These are phyloP conservation scores for Oryza meyeriana DNA, from an alignment of 176 grass and related monocot species.

Conservation along the genomic window DNA sequence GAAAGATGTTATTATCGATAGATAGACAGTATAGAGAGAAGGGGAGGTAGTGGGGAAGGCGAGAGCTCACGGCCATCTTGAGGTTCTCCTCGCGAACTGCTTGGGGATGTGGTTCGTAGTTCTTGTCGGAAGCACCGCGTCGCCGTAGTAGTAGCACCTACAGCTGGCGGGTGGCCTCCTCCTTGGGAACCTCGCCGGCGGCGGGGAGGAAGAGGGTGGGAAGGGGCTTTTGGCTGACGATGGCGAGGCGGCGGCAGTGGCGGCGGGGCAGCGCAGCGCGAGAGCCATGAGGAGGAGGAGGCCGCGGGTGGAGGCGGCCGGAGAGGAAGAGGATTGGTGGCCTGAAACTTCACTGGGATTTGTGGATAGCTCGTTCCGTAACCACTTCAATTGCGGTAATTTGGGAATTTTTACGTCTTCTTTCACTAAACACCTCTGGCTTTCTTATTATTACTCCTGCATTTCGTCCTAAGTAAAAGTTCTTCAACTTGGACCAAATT, in stretches of 20 bases:
- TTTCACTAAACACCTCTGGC: background rate
- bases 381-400: background rate
- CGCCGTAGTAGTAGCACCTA: slow-evolving; percentile 36
- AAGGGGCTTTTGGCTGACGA: slow-evolving; percentile 2
- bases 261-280: slow-evolving; percentile 20
- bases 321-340: background rate
- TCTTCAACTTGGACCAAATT: no score
- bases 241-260: background rate
- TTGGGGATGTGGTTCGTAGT: slow-evolving; percentile 79
- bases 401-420: background rate
- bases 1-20: background rate
- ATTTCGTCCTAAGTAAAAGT: no score
- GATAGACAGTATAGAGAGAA: background rate
- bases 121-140: slow-evolving; percentile 29
- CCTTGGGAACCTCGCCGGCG: background rate
- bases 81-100: slow-evolving; percentile 85
- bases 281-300: slow-evolving; percentile 22
- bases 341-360: background rate
- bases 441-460: background rate
- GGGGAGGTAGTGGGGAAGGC: background rate
- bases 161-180: slow-evolving; percentile 21
- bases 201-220: slow-evolving; percentile 4
- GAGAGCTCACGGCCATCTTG: slow-evolving; percentile 59
- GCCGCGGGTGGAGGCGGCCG: background rate
- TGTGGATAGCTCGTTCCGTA: background rate